Evolutionary conservation across 78 protist genomes (phyloP), one percentile per base, ranked within the genome.

Genomic region (Diacronema lutheri): DNA sequence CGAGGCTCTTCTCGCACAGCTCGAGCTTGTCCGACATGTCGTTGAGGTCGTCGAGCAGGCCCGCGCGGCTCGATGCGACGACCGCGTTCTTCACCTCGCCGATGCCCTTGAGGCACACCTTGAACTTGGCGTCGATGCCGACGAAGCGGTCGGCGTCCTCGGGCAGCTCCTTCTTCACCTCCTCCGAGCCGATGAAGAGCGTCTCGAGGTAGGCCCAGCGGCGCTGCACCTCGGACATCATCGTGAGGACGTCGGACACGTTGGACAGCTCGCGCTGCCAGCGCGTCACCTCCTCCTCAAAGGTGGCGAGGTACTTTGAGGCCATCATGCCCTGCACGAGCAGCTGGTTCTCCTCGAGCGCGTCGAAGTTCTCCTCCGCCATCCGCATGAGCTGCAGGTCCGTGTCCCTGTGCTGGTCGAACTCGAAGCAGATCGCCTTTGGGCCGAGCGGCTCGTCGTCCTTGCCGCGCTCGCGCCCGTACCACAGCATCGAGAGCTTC

Each of bases 181-280:
- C 93, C 26, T 86, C 90, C 33, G 92, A 89, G 68, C 89, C 91
- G 55, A 84, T 84, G 81, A 90, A 90, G 55, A 90, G 86, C n/a
- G 80, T 72, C 76, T 87, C 93, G 23, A 90, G 66, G 60, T 90
- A 69, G 33, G 77, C 84, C 93, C 93, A 90, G 33, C 83, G 86
- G 60, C 83, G 57, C 76, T 90, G 93, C 35, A 78, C 83, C 31
- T 87, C 90, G 56, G 37, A 9, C 88, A 86, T 68, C 41, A 81
- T 35, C 25, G 35, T 14, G 19, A 89, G 46, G 7, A 89, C 92
- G 23, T 62, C 84, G 5, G 86, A 85, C 35, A 86, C 84, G 4
- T 46, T 41, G 1, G 90, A n/a, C 29, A 91, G 86, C 26, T 40
- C 40, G 12, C n/a, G 38, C 73, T 87, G 88, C 93, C 91, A 87